Evolutionary conservation across 2,329 filamentous ascomycete genomes (phyloP), one percentile per base, ranked within the genome.

Genomic region (Ceratocystis eucalypticola): DNA sequence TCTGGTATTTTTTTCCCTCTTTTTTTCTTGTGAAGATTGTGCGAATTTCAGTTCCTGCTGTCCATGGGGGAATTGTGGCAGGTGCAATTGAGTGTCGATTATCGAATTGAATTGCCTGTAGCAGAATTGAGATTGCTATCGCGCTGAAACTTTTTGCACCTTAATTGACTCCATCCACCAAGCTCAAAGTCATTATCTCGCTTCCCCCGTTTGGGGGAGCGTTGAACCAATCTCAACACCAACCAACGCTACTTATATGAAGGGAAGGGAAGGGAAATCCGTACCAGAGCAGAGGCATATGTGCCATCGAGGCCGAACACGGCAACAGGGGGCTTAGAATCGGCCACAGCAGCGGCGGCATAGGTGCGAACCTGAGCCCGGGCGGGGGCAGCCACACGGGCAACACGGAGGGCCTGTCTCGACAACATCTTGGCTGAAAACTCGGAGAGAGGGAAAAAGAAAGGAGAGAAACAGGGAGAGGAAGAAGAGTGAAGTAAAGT

Each of bases 231-330:
- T 12, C 62, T 15, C 17, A 46, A 22, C 17, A n/a, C 45, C 28
- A 44, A 17, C 37, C 10, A 65, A 53, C 45, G 45, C 37, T 5
- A 30, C 12, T 5, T 41, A 48, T 41, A 15, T 41, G 12, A 15
- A 41, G 37, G 37, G 20, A 25, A 30, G 5, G 22, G 30, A n/a
- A 61, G 37, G 59, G 25, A 59, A 30, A 63, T 68, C 71, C 90
- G 77, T 93, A 99, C 94, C 87, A 99, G 84, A 81, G 94, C 94
- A 80, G 88, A 91, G 77, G 94, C 94, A 81, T 99, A 99, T 76
- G 93, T 97, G 79, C 94, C 94, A 79, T 97, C 94, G 75, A 99
- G 81, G 73, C 94, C 94, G 80, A 91, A 99, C 75, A 99, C 85
- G 73, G 92, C 84, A 76, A 96, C 82, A 72, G 94, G 94, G 73